A percentile compares a stretch with the other conserved stretches of the same genome.
These are phyloP conservation scores for Andrographis paniculata DNA, from an alignment of 305 asterid species.

Conservation along the genomic window DNA sequence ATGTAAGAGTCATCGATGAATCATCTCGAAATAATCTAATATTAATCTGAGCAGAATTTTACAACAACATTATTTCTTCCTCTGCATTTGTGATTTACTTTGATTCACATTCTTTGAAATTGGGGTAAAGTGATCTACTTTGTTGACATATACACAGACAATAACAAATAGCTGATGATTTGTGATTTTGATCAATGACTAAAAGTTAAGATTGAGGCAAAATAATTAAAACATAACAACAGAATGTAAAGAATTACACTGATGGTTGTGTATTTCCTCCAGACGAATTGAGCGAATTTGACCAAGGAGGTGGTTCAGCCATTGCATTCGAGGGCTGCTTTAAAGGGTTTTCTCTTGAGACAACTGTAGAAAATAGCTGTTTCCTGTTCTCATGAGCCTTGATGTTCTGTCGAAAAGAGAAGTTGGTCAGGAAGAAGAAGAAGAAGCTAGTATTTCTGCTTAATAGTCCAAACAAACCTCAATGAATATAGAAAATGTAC, in stretches of 20 bases:
- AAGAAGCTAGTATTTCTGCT: conserved; percentile 3
- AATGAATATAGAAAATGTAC: conserved; percentile 18
- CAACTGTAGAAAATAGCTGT: conserved; percentile 49
- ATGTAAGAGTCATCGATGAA: conserved; percentile 2
- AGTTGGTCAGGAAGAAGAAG: conserved; percentile 13
- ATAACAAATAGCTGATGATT: background rate
- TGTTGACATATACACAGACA: background rate
- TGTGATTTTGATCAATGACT: background rate
- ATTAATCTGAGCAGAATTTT: too few species aligned
- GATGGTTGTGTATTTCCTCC: conserved; percentile 28
- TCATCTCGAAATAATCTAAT: too few species aligned
- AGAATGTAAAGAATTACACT: conserved; percentile 28
- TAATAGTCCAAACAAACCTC: conserved; percentile 4
- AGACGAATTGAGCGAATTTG: conserved; percentile 27
- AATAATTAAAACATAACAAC: too few species aligned
- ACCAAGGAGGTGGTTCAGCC: conserved; percentile 67
- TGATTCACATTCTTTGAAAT: too few species aligned
- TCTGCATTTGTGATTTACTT: too few species aligned
- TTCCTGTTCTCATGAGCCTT: conserved; percentile 53
- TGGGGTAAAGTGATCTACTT: background rate
- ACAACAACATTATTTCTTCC: too few species aligned
- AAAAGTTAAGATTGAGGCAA: too few species aligned
- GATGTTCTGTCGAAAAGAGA: conserved; percentile 31
- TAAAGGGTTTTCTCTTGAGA: conserved; percentile 50
- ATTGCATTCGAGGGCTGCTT: conserved; percentile 32